phyloP scores from a whole-genome alignment of 176 grass and related monocot genomes.

The Phyllostachys edulis region DNA sequence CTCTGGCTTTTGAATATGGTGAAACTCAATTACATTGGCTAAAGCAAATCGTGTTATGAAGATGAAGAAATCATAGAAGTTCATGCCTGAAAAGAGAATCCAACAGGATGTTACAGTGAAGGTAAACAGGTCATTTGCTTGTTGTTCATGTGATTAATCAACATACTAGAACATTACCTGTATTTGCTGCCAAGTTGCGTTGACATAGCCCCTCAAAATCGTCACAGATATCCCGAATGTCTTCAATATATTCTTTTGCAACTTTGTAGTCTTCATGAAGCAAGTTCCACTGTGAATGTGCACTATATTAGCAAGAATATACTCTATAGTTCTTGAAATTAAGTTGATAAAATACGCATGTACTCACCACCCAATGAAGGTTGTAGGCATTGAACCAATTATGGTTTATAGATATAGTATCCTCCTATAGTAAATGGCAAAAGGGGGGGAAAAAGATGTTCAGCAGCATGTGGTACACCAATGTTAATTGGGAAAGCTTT shows the following conservation, averaged over 20 bases:
- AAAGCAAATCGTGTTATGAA: constrained; percentile 72
- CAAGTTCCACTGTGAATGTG: constrained; percentile 68
- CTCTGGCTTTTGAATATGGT: constrained; percentile 51
- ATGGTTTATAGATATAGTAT: constrained; percentile 97
- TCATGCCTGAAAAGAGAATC: constrained; percentile 70
- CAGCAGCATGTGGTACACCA: neutral
- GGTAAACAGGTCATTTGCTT: constrained; percentile 1
- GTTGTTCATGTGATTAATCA: constrained; percentile 7
- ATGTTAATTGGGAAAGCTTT: neutral
- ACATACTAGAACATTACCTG: constrained; percentile 49
- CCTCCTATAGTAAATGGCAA: constrained; percentile 59
- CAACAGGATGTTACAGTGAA: constrained; percentile 34
- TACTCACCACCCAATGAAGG: constrained; percentile 88
- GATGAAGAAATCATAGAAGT: constrained; percentile 92
- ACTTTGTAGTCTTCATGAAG: constrained; percentile 92
- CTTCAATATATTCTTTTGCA: constrained; percentile 97
- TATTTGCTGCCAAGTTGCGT: constrained; percentile 88
- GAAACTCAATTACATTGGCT: constrained; percentile 60
- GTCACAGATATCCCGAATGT: constrained; percentile 82
- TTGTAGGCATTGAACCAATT: constrained; percentile 98
- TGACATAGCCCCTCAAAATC: constrained; percentile 93
- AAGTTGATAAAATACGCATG: constrained; percentile 22
- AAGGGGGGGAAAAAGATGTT: neutral
- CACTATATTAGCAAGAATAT: constrained; percentile 19
- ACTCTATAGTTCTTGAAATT: constrained; percentile 9